These are phyloP conservation scores for Neoscytalidium dimidiatum DNA, from an alignment of 2,329 filamentous ascomycete genomes.

Conservation along the genomic window DNA sequence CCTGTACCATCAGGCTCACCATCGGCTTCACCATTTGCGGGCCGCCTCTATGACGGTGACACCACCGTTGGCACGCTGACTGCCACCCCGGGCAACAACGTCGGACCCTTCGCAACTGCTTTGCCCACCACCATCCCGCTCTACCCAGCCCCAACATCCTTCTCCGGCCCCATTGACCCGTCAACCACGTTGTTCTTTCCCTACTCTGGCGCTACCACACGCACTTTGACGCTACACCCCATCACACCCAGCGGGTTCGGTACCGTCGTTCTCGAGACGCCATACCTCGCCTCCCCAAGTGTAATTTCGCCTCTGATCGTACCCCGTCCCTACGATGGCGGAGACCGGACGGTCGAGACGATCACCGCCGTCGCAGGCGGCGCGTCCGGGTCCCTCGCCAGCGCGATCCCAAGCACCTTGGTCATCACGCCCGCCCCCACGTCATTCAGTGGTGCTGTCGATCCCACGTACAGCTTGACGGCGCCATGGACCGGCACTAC, in stretches of 20 bases:
- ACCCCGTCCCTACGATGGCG: background rate
- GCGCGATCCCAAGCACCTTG: background rate
- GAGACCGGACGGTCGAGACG: constrained; percentile 38
- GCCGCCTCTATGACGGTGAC: background rate
- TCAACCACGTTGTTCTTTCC: background rate
- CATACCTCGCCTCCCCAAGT: background rate
- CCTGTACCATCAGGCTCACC: background rate
- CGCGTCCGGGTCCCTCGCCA: background rate
- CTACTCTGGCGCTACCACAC: background rate
- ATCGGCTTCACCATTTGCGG: too few relatives aligned
- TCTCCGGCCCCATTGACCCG: background rate
- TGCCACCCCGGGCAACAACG: constrained; percentile 9
- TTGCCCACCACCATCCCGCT: constrained; percentile 26
- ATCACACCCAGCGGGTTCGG: background rate
- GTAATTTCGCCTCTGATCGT: background rate
- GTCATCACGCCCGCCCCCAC: background rate
- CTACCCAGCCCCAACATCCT: background rate
- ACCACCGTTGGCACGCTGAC: constrained; percentile 40
- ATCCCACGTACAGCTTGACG: background rate
- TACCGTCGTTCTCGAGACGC: background rate
- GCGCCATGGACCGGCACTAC: background rate
- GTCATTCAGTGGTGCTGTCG: background rate
- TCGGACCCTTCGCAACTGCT: background rate
- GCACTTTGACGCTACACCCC: background rate
- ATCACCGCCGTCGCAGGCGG: background rate